phyloP scores from a whole-genome alignment of 2,329 filamentous ascomycete genomes.

The Cercospora sp. region DNA sequence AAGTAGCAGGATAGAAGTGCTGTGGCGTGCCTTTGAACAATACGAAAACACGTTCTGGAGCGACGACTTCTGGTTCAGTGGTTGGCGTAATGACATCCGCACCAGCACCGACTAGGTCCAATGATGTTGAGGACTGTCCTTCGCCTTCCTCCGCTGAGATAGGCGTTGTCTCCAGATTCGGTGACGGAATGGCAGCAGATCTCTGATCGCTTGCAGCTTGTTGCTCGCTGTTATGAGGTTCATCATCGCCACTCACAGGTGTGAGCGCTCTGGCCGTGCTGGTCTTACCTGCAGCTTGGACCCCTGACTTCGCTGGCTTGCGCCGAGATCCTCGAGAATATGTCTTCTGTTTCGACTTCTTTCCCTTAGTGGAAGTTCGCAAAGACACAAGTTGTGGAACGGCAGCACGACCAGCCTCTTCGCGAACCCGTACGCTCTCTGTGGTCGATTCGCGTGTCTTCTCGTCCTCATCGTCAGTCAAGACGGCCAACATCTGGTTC shows the following conservation, averaged over 20 bases:
- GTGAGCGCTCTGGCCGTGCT: conserved; percentile 1
- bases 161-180: conserved; percentile 6
- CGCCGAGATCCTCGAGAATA: conserved; percentile 22
- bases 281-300: background rate
- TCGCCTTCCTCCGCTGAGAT: background rate
- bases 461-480: conserved; percentile 21
- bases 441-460: conserved; percentile 22
- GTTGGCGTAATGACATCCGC: background rate
- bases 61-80: conserved; percentile 3
- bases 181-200: background rate
- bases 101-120: background rate
- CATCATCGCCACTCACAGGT: background rate
- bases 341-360: conserved; percentile 21
- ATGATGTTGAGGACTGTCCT: background rate
- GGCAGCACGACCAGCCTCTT: conserved; percentile 40
- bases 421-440: conserved; percentile 37
- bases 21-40: conserved; percentile 56
- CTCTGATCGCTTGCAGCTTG: background rate
- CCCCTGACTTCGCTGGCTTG: conserved; percentile 16
- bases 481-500: conserved; percentile 28
- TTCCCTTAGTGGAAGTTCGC: conserved; percentile 12
- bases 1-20: conserved; percentile 63
- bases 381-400: conserved; percentile 36
- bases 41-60: conserved; percentile 58
- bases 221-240: background rate